A percentile compares a stretch with the other conserved stretches of the same genome.
Evolutionary conservation across 176 grass and related monocot genomes (phyloP).

Genomic region (Oropetium thomaeum): DNA sequence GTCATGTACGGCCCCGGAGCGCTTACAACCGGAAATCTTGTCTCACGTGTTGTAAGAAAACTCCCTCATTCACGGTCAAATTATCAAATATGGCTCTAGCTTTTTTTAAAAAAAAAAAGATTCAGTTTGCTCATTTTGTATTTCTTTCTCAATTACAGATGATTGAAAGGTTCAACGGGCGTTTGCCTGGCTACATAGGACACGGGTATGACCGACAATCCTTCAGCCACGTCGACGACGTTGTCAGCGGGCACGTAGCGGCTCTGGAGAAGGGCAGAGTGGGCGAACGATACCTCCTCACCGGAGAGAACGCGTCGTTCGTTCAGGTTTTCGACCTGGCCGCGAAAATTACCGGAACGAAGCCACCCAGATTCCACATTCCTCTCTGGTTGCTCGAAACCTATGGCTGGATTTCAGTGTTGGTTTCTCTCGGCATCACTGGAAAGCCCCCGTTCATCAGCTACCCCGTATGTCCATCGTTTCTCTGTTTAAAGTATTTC

Average conservation of each 20-base stretch:
- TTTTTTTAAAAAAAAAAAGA: background rate
- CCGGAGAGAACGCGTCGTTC: slow-evolving; percentile 73
- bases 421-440: slow-evolving; percentile 56
- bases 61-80: background rate
- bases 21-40: slow-evolving; percentile 76
- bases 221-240: slow-evolving; percentile 78
- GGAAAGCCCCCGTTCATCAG: slow-evolving; percentile 87
- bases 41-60: slow-evolving; percentile 69
- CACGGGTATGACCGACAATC: slow-evolving; percentile 64
- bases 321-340: slow-evolving; percentile 63
- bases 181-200: slow-evolving; percentile 86
- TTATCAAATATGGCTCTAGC: background rate
- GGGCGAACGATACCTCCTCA: slow-evolving; percentile 85
- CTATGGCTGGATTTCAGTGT: slow-evolving; percentile 92
- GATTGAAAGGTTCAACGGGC: slow-evolving; percentile 89
- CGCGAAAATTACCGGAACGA: slow-evolving; percentile 71
- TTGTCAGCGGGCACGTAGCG: slow-evolving; percentile 79
- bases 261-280: slow-evolving; percentile 71
- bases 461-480: slow-evolving; percentile 55
- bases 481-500: background rate
- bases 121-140: background rate
- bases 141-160: slow-evolving; percentile 51
- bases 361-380: slow-evolving; percentile 58
- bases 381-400: slow-evolving; percentile 70
- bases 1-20: slow-evolving; percentile 85